Base-by-base conservation (phyloP, 768 basidiomycete species). In the Stropharia rugosoannulata region DNA sequence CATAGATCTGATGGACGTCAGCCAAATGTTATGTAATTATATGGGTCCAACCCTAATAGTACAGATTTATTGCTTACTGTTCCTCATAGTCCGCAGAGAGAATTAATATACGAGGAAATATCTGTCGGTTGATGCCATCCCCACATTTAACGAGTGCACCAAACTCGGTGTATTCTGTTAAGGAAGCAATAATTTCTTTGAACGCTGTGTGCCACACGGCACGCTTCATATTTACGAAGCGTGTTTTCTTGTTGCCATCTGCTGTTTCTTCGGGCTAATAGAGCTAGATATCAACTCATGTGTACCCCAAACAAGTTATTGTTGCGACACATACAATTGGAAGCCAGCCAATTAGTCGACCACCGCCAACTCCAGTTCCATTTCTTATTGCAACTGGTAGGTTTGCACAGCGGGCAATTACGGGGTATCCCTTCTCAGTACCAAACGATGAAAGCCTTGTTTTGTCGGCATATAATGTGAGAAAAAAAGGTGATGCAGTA, bases 381-480 rank as follows among this genome's bases (percentile, higher is more conserved):
- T 78, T 76, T 13, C 66, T 55, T 18, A 76, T 64, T 1, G 66
- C 54, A 4, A 62, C 55, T 1, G 70, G 69, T 7, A 78, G 55
- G 56, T 73, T 73, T 0, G 61, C 68, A 27, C 66, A 64, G 3
- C 69, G 54, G 2, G 63, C 69, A 32, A 76, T 57, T 1, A 76
- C 68, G 0, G 71, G 75, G 53, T 78, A 73, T 0, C 68, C 75
- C 52, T 74, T 73, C 41, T 63, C 59, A 2, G 64, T 69, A 0
- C 75, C 70, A 63, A 76, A 76, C 5, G 67, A 66, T 2, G 72
- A 76, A 1, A 76, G 58, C 19, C 68, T 68, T 0, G 70, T 67
- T 46, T 76, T 76, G 58, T 78, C 74, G 2, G 75, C 71, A 66
- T 76, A 78, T 0, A 78, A 39, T 13, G 75, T 70, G 22, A 72